A percentile compares a stretch with the other conserved stretches of the same genome.
These are phyloP conservation scores for Torrubiellomyces zombiae DNA, from an alignment of 2,329 filamentous ascomycete genomes.

Conservation along the genomic window DNA sequence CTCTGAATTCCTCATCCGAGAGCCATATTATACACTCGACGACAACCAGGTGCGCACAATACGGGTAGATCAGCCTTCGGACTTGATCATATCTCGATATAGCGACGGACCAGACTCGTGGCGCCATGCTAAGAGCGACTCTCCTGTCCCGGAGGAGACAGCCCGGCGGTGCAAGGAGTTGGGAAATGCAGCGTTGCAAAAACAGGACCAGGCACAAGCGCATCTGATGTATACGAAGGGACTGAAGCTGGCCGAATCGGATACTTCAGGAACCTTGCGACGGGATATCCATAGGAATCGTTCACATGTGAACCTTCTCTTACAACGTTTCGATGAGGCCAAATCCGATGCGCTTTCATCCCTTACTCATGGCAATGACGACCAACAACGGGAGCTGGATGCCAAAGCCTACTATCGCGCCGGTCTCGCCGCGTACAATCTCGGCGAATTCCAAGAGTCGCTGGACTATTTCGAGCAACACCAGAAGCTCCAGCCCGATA, in stretches of 20 bases:
- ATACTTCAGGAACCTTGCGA: slow-evolving; percentile 5
- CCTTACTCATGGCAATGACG: slow-evolving; percentile 7
- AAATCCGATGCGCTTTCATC: slow-evolving; percentile 13
- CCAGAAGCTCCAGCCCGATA: slow-evolving; percentile 9
- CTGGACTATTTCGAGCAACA: slow-evolving; percentile 10
- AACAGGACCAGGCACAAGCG: slow-evolving; percentile 7
- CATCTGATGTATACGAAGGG: slow-evolving; percentile 13
- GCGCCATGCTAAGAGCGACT: slow-evolving; percentile 1
- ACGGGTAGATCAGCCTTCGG: slow-evolving; percentile 18
- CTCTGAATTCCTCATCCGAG: slow-evolving; percentile 25
- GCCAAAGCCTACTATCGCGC: slow-evolving; percentile 17
- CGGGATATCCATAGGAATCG: slow-evolving; percentile 17
- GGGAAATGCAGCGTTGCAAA: slow-evolving; percentile 13
- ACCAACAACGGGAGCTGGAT: slow-evolving; percentile 8
- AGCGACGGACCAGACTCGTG: slow-evolving; percentile 7
- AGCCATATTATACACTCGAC: slow-evolving; percentile 30
- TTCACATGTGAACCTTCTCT: slow-evolving; percentile 14
- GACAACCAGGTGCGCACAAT: slow-evolving; percentile 21
- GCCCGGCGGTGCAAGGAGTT: slow-evolving; percentile 10
- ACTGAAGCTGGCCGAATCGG: slow-evolving; percentile 4
- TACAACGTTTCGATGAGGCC: slow-evolving; percentile 15
- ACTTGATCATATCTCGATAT: slow-evolving; percentile 8
- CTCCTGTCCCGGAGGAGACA: background rate
- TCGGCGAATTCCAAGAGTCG: slow-evolving; percentile 11
- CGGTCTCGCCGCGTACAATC: slow-evolving; percentile 13